Evolutionary conservation across 2,329 filamentous ascomycete genomes (phyloP).

Genomic region (Knufia petricola): DNA sequence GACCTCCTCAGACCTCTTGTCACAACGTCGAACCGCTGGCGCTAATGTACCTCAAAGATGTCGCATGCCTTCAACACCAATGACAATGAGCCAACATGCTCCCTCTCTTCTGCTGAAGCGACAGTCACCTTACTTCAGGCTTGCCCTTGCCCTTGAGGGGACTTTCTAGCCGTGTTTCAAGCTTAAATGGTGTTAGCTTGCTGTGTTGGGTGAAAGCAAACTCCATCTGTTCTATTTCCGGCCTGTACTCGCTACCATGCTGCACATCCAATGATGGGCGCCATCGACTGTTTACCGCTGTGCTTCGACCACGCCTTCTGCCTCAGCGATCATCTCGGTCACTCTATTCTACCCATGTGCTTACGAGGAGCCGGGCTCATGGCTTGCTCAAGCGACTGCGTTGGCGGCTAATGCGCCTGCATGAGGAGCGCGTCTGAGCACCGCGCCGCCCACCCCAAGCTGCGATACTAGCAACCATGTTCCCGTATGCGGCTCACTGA

Average conservation of each 20-base stretch:
- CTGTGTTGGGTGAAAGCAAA: background rate
- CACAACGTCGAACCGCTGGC: slow-evolving; percentile 2
- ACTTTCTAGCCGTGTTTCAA: slow-evolving; percentile 3
- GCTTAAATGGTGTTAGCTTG: slow-evolving; percentile 6
- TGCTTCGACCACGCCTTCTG: background rate
- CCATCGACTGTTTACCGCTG: slow-evolving; percentile 1
- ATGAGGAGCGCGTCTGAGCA: slow-evolving; percentile 9
- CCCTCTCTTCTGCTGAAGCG: background rate
- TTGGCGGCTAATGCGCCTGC: slow-evolving; percentile 7
- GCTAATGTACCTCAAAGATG: slow-evolving; percentile 7
- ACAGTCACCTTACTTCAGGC: background rate
- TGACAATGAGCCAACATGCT: slow-evolving; percentile 4
- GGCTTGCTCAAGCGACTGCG: slow-evolving; percentile 6
- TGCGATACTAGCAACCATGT: slow-evolving; percentile 6
- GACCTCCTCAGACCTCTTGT: background rate
- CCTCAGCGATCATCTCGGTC: background rate
- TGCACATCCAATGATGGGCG: slow-evolving; percentile 4
- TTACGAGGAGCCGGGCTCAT: slow-evolving; percentile 1
- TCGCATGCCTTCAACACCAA: background rate
- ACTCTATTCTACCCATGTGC: background rate
- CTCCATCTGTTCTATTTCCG: slow-evolving; percentile 4
- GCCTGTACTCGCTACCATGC: background rate
- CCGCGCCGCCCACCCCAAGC: background rate
- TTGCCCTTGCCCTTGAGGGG: background rate
- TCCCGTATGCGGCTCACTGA: slow-evolving; percentile 1